phyloP scores from a whole-genome alignment of 208 protist species.

The Herpetomonas tarakana region DNA sequence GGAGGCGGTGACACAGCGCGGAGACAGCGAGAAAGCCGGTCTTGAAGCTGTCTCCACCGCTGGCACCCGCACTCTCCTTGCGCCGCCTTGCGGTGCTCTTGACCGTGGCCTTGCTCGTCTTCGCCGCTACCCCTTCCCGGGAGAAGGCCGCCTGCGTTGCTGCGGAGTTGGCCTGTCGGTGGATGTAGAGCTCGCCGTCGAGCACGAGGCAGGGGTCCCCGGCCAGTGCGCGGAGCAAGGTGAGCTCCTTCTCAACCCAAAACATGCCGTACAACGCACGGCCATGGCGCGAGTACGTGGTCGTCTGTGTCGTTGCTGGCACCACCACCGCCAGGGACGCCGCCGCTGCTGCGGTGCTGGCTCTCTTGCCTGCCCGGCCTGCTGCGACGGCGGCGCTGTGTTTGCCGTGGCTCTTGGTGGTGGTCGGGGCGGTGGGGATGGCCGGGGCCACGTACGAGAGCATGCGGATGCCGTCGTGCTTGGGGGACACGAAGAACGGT shows the following conservation, averaged over 20 bases:
- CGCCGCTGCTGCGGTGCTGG: background rate
- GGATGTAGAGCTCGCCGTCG: constrained; percentile 88
- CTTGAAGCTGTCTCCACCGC: constrained; percentile 17
- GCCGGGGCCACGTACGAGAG: constrained; percentile 58
- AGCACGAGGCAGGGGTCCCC: constrained; percentile 64
- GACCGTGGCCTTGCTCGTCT: background rate
- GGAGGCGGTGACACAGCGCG: constrained; percentile 69
- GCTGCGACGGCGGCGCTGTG: too few species aligned
- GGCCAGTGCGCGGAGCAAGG: constrained; percentile 57
- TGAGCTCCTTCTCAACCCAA: constrained; percentile 85
- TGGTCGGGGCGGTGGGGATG: too few species aligned
- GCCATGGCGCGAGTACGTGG: constrained; percentile 80
- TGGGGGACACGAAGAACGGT: constrained; percentile 85
- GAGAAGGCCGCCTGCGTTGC: too few species aligned
- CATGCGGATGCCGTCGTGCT: constrained; percentile 84
- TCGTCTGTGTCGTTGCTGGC: constrained; percentile 15
- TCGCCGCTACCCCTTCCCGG: background rate
- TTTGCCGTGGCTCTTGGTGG: too few species aligned
- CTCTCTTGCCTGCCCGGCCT: too few species aligned
- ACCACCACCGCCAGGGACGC: background rate
- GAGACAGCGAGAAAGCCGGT: constrained; percentile 79
- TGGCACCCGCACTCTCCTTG: background rate
- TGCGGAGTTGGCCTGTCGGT: constrained; percentile 22
- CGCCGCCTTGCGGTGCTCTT: background rate
- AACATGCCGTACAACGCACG: constrained; percentile 71